Evolutionary conservation across 2,329 filamentous ascomycete genomes (phyloP), one percentile per base, ranked within the genome.

Genomic region (Hypoxylon sp.): DNA sequence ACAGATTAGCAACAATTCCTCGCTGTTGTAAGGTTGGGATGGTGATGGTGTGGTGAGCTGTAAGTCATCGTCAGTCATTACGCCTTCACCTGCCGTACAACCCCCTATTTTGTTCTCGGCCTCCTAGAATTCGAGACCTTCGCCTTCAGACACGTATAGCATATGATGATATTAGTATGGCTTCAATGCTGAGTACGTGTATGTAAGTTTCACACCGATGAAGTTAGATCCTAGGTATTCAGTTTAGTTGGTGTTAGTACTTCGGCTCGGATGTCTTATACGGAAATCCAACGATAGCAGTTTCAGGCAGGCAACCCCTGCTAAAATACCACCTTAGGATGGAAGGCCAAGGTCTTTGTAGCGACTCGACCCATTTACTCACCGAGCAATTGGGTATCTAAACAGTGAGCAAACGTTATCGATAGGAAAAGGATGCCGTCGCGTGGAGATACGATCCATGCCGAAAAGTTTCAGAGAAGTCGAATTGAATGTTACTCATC

Each of bases 221-320:
- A 65, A 63, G 57, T 39, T 29, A 50, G 39, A 57, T 54, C 51
- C 37, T 45, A 27, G 19, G 56, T 52, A 25, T 43, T 65, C 51
- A 32, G 62, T 55, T 46, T 34, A 51, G 62, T 41, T 39, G 50
- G 64, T 34, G 54, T 51, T 62, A 50, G 45, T 59, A 58, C 45
- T 58, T 53, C 54, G 53, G 54, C 41, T 32, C 47, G 48, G 34
- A 52, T 21, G 30, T 58, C 58, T 25, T 65, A 48, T 8, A 50
- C 62, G 27, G 29, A 25, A 66, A 60, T 53, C 34, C 54, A 60
- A 54, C 56, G 43, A 52, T 53, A 30, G 25, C 60, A 48, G 66
- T 69, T 69, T 69, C 63, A 66, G 43, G 56, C 57, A 47, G 25
- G 9, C 45, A 4, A 58, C 43, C 66, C 66, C 60, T 67, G 52